Evolutionary conservation across 1,284 basidiomycete species (phyloP).

Genomic region (Pseudozyma thailandica): DNA sequence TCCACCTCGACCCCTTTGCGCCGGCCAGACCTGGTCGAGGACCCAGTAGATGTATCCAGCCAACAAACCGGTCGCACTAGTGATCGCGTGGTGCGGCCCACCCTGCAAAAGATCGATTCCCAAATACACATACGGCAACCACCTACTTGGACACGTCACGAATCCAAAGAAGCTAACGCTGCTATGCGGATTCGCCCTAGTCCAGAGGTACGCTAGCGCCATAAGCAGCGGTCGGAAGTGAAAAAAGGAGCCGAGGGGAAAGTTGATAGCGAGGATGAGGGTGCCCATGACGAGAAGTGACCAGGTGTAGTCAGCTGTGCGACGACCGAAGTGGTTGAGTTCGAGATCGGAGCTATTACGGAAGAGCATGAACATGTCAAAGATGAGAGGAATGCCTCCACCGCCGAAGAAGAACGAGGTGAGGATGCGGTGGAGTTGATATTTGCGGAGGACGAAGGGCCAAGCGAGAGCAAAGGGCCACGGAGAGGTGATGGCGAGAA

Average conservation of each 20-base stretch:
- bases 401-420: constrained; percentile 81
- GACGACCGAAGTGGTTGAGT: constrained; percentile 46
- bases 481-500: constrained; percentile 74
- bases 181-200: constrained; percentile 45
- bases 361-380: constrained; percentile 58
- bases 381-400: constrained; percentile 52
- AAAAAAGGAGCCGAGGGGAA: constrained; percentile 74
- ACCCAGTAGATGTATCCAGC: constrained; percentile 76
- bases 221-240: constrained; percentile 78
- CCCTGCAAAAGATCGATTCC: constrained; percentile 77
- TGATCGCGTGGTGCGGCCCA: constrained; percentile 74
- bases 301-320: constrained; percentile 61
- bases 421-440: constrained; percentile 79
- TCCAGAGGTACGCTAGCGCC: constrained; percentile 70
- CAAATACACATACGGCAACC: constrained; percentile 78
- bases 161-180: constrained; percentile 59
- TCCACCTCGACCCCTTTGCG: constrained; percentile 23
- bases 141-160: constrained; percentile 73
- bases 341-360: constrained; percentile 59
- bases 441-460: constrained; percentile 70
- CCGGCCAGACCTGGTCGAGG: constrained; percentile 32
- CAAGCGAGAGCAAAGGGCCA: constrained; percentile 75
- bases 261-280: constrained; percentile 71
- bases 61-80: constrained; percentile 76
- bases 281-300: constrained; percentile 50